Conservation (phyloP, 176 grass and related monocot genomes). For the Aegilops speltoides region DNA sequence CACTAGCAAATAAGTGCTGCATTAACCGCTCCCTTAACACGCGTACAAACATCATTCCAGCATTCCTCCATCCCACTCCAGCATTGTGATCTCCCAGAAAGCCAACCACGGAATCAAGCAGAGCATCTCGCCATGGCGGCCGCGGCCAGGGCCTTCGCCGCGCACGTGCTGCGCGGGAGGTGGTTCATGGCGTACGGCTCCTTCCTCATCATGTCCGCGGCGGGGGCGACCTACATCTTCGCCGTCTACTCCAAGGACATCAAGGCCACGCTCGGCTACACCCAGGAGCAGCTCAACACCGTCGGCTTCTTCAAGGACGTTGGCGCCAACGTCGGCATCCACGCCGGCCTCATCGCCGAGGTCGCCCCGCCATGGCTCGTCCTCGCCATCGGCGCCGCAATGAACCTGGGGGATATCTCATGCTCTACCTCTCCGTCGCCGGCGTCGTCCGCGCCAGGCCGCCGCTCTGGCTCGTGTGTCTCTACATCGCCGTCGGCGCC, state of each 20-base stretch:
- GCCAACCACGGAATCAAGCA: neutral
- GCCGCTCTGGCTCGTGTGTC: slow-evolving; percentile 57
- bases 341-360: slow-evolving; percentile 53
- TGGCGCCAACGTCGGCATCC: slow-evolving; percentile 55
- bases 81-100: neutral
- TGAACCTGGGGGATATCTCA: slow-evolving; percentile 65
- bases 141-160: neutral
- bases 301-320: slow-evolving; percentile 65
- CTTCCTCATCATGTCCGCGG: slow-evolving; percentile 48
- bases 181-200: slow-evolving; percentile 62
- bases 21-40: neutral
- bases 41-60: neutral
- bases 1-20: neutral
- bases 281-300: slow-evolving; percentile 64
- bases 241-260: slow-evolving; percentile 68
- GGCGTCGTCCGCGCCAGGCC: neutral
- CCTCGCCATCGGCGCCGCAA: slow-evolving; percentile 44
- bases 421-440: slow-evolving; percentile 63
- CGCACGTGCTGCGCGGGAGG: neutral
- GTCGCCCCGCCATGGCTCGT: slow-evolving; percentile 41
- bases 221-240: slow-evolving; percentile 61
- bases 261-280: slow-evolving; percentile 49
- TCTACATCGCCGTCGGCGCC: slow-evolving; percentile 75
- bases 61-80: neutral
- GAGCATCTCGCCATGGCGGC: neutral